Conservation (phyloP, 1,139 yeast species). For the Taphrina pruni region DNA sequence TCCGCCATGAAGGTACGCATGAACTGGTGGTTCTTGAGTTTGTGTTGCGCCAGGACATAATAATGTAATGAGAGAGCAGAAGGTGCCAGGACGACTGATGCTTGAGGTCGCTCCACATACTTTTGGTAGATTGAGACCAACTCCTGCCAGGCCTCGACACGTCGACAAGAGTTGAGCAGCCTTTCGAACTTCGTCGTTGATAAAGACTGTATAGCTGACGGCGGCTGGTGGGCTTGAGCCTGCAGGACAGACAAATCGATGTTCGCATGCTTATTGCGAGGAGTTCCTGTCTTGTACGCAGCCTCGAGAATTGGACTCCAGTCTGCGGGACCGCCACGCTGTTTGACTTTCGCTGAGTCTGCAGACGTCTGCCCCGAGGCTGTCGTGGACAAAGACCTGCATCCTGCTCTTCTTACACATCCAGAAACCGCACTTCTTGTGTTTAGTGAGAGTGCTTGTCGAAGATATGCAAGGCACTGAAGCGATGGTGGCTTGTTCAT, state of each 20-base stretch:
- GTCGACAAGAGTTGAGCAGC: not conserved
- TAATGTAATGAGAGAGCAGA: not conserved
- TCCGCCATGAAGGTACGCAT: not conserved
- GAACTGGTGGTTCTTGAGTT: not conserved
- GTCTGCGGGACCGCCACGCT: not conserved
- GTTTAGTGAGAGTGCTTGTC: constrained; percentile 1
- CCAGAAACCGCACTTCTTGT: constrained; percentile 1
- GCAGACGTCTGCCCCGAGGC: no score
- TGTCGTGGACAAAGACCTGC: not conserved
- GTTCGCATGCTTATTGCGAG: not conserved
- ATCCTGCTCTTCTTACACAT: not conserved
- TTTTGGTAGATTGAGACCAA: not conserved
- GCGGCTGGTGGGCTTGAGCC: not conserved
- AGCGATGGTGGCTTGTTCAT: constrained; percentile 16
- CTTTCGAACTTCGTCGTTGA: not conserved
- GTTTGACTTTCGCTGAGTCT: no score
- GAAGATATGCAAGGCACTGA: constrained; percentile 20
- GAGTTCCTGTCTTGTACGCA: not conserved
- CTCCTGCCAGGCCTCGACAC: constrained; percentile 6
- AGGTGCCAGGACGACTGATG: not conserved
- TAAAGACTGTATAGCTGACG: not conserved
- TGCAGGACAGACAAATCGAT: not conserved
- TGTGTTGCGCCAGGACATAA: constrained; percentile 14
- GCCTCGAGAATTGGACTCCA: not conserved
- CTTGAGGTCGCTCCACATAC: not conserved